A percentile compares a stretch with the other conserved stretches of the same genome.
phyloP scores from a whole-genome alignment of 371 early-diverging fungal genomes.

The Batkoa obscura region DNA sequence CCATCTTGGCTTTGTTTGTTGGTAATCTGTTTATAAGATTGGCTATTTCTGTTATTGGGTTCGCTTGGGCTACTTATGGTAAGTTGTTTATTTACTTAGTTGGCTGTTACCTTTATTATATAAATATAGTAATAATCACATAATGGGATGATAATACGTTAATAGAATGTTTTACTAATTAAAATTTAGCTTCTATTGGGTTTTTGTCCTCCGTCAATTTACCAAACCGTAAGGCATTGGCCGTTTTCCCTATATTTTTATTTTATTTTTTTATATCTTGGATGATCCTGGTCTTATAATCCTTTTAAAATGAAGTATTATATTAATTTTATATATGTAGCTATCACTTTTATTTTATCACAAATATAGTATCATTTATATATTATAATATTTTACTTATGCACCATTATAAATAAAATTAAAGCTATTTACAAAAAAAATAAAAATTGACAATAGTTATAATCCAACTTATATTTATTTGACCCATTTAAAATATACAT shows the following conservation, averaged over 20 bases:
- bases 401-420: too few relatives aligned
- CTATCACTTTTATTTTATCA: too few relatives aligned
- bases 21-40: slow-evolving; percentile 40
- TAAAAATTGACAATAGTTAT: too few relatives aligned
- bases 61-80: slow-evolving; percentile 75
- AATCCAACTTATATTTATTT: too few relatives aligned
- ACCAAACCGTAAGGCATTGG: slow-evolving; percentile 63
- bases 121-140: neutral
- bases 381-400: too few relatives aligned
- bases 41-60: slow-evolving; percentile 43
- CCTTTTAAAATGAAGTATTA: too few relatives aligned
- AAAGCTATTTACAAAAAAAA: too few relatives aligned
- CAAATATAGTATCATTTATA: too few relatives aligned
- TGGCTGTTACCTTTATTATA: too few relatives aligned
- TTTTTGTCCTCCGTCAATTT: slow-evolving; percentile 70
- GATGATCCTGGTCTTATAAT: slow-evolving; percentile 57
- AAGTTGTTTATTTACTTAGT: slow-evolving; percentile 8
- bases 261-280: slow-evolving; percentile 85
- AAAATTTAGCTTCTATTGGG: slow-evolving; percentile 51
- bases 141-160: neutral
- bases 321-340: neutral
- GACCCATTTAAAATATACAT: too few relatives aligned
- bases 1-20: slow-evolving; percentile 46
- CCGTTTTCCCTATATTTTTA: slow-evolving; percentile 78
- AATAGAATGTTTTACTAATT: neutral